Evolutionary conservation across 768 basidiomycete genomes (phyloP).

Genomic region (Tubosaeta sp.): DNA sequence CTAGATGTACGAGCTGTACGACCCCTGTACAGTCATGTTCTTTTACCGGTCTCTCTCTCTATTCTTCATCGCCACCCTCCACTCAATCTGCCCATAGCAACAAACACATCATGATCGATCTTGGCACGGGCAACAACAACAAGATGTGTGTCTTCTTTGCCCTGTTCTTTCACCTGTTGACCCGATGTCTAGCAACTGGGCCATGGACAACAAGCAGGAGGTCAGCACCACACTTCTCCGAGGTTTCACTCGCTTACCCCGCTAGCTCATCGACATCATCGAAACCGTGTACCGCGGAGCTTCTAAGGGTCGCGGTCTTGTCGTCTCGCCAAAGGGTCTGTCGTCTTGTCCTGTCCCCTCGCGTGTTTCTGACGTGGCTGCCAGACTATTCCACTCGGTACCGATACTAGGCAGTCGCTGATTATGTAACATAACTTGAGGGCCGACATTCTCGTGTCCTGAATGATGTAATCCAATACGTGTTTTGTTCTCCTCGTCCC

Average conservation of each 20-base stretch:
- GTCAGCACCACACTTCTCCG: conserved; percentile 33
- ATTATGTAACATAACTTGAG: conserved; percentile 9
- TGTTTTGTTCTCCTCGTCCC: background rate
- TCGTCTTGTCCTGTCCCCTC: background rate
- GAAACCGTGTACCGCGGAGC: conserved; percentile 98
- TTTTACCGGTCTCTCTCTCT: conserved; percentile 76
- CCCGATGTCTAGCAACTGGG: conserved; percentile 78
- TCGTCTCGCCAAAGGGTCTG: conserved; percentile 92
- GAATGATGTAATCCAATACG: conserved; percentile 24
- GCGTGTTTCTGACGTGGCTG: background rate
- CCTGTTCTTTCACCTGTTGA: background rate
- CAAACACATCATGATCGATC: conserved; percentile 99
- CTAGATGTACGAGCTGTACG: conserved; percentile 99
- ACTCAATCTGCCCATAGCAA: conserved; percentile 56
- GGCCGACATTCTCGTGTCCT: conserved; percentile 26
- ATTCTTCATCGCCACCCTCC: background rate
- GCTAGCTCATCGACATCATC: conserved; percentile 91
- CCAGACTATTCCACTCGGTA: conserved; percentile 81
- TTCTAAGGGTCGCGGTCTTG: conserved; percentile 95
- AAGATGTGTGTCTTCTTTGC: conserved; percentile 70
- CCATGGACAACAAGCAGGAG: conserved; percentile 98
- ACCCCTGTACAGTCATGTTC: conserved; percentile 97
- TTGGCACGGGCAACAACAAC: conserved; percentile 99
- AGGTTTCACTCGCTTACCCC: background rate
- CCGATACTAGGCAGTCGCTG: conserved; percentile 46